Percentiles rank a stretch among this genome's conserved stretches.
phyloP scores from a whole-genome alignment of 2,329 filamentous ascomycete species.

The Xylaria polymorpha region DNA sequence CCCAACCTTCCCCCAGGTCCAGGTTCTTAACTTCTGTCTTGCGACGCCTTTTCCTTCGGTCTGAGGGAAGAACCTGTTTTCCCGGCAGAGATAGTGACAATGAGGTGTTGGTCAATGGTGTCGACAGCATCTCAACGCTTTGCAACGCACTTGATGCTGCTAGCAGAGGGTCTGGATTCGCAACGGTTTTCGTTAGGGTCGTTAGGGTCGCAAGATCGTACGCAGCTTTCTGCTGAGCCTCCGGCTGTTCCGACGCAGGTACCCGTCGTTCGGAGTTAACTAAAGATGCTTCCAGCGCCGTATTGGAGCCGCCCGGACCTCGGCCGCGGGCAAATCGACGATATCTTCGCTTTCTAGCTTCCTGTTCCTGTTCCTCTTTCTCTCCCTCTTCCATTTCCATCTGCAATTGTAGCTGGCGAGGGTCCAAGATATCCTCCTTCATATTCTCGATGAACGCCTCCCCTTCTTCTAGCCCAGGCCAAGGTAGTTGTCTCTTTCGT shows the following conservation, averaged over 20 bases:
- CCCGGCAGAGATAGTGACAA: neutral
- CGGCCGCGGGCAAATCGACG: neutral
- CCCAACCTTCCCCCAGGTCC: conserved; percentile 41
- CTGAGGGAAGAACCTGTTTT: neutral
- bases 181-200: neutral
- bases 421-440: conserved; percentile 25
- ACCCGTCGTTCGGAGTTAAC: conserved; percentile 6
- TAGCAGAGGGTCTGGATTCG: neutral
- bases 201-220: neutral
- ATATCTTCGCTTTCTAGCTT: neutral
- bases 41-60: conserved; percentile 29
- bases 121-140: neutral
- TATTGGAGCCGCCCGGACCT: neutral
- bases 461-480: conserved; percentile 34
- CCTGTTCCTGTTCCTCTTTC: neutral
- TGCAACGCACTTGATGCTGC: neutral
- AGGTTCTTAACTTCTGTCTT: conserved; percentile 34
- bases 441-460: conserved; percentile 34
- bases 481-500: conserved; percentile 20
- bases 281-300: no score
- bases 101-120: no score
- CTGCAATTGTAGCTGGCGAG: neutral
- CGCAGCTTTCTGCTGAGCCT: neutral
- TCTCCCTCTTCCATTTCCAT: conserved; percentile 8
- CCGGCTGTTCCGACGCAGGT: neutral